These are phyloP conservation scores for Exophiala lecanii-corni DNA, from an alignment of 2,329 filamentous ascomycete genomes.

Conservation along the genomic window DNA sequence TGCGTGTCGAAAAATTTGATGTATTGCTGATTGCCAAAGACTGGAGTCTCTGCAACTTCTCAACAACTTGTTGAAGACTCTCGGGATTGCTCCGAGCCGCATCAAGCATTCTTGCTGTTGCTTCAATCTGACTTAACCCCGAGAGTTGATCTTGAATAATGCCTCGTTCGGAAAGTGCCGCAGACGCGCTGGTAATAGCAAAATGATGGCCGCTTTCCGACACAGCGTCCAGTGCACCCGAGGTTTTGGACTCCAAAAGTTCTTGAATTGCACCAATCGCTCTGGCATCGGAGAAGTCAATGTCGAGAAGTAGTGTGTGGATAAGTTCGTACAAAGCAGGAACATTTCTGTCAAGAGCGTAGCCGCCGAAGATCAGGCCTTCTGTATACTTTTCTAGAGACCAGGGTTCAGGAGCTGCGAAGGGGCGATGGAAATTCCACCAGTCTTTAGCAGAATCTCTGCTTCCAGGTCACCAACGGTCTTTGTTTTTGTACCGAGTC, in stretches of 20 bases:
- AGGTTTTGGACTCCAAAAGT: slow-evolving; percentile 78
- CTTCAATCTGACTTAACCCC: slow-evolving; percentile 84
- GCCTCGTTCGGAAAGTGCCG: slow-evolving; percentile 67
- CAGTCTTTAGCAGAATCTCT: slow-evolving; percentile 91
- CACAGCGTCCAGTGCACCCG: slow-evolving; percentile 86
- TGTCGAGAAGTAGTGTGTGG: slow-evolving; percentile 74
- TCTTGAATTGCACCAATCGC: slow-evolving; percentile 79
- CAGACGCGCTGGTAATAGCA: slow-evolving; percentile 77
- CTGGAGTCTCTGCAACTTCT: slow-evolving; percentile 82
- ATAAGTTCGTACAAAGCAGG: slow-evolving; percentile 87
- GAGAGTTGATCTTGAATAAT: slow-evolving; percentile 77
- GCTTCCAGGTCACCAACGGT: slow-evolving; percentile 95
- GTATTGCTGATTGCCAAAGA: slow-evolving; percentile 65
- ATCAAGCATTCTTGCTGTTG: slow-evolving; percentile 66
- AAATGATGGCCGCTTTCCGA: slow-evolving; percentile 86
- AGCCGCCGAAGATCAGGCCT: slow-evolving; percentile 78
- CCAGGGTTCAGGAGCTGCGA: slow-evolving; percentile 71
- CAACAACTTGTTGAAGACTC: slow-evolving; percentile 68
- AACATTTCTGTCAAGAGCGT: slow-evolving; percentile 83
- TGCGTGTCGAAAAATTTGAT: slow-evolving; percentile 68
- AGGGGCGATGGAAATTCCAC: slow-evolving; percentile 83
- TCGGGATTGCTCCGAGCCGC: slow-evolving; percentile 67
- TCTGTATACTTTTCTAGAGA: slow-evolving; percentile 69
- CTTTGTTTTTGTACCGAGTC: slow-evolving; percentile 80
- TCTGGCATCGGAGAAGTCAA: slow-evolving; percentile 79